phyloP scores from a whole-genome alignment of 2,329 filamentous ascomycete genomes.

The Calonectria pauciramosa region DNA sequence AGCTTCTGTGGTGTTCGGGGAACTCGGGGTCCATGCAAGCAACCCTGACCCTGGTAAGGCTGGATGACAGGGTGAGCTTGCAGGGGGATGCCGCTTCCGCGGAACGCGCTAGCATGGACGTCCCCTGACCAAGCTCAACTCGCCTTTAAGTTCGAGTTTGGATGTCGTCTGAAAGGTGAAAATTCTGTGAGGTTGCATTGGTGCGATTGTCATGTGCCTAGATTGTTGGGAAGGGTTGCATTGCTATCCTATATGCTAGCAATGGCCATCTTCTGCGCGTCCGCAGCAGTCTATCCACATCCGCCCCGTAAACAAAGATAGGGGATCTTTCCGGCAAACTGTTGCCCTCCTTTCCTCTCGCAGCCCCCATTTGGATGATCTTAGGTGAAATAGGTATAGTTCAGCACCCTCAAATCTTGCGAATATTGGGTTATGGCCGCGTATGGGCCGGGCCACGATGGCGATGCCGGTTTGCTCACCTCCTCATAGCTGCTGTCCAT shows the following conservation, averaged over 20 bases:
- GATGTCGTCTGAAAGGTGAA: not conserved
- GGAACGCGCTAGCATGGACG: constrained; percentile 3
- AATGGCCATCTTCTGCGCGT: not conserved
- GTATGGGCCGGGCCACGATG: not conserved
- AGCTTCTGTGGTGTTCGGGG: not conserved
- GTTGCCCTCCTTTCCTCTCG: not conserved
- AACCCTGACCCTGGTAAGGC: not conserved
- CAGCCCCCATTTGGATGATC: not conserved
- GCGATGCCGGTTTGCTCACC: not conserved
- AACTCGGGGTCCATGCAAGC: not conserved
- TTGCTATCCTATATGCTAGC: not conserved
- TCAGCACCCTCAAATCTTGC: not conserved
- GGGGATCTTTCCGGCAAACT: not conserved
- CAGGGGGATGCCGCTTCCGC: not conserved
- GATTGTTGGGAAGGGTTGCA: not conserved
- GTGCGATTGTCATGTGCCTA: not conserved
- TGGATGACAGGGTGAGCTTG: not conserved
- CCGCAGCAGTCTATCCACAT: not conserved
- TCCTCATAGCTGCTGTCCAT: not conserved
- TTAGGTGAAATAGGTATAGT: not conserved
- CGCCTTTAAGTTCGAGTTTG: not conserved
- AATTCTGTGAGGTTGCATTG: constrained; percentile 4
- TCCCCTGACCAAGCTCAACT: not conserved
- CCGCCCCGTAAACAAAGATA: not conserved
- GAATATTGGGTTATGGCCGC: not conserved